phyloP scores from a whole-genome alignment of 2,329 filamentous ascomycete species.

The Alternaria metachromatica region DNA sequence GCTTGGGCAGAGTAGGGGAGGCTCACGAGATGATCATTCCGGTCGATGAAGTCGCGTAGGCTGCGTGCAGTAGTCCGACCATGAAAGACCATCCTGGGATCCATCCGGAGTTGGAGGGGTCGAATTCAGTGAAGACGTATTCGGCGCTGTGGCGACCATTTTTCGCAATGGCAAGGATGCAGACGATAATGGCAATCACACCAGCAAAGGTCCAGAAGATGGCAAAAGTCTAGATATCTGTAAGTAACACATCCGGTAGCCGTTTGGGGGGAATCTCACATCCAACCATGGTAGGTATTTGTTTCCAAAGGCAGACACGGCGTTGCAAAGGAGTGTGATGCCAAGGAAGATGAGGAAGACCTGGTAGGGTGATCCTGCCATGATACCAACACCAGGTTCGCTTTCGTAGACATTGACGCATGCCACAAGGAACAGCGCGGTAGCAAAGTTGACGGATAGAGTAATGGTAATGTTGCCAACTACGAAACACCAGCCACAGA shows the following conservation, averaged over 20 bases:
- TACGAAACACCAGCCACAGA: slow-evolving; percentile 77
- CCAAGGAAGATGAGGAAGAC: slow-evolving; percentile 58
- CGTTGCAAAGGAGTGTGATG: slow-evolving; percentile 59
- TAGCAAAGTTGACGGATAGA: slow-evolving; percentile 80
- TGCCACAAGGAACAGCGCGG: slow-evolving; percentile 61
- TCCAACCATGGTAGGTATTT: slow-evolving; percentile 66
- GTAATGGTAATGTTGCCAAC: slow-evolving; percentile 84
- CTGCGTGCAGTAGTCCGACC: slow-evolving; percentile 74
- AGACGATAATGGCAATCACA: slow-evolving; percentile 69
- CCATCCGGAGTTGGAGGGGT: slow-evolving; percentile 71
- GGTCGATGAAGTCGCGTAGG: slow-evolving; percentile 76
- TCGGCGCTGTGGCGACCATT: slow-evolving; percentile 67
- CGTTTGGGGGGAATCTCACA: slow-evolving; percentile 58
- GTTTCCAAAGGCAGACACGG: slow-evolving; percentile 60
- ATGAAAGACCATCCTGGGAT: slow-evolving; percentile 74
- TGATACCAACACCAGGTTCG: slow-evolving; percentile 54
- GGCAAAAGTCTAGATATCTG: slow-evolving; percentile 65
- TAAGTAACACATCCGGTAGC: slow-evolving; percentile 32
- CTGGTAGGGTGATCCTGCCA: slow-evolving; percentile 54
- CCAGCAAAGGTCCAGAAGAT: slow-evolving; percentile 78
- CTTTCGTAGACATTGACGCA: slow-evolving; percentile 63
- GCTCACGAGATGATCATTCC: slow-evolving; percentile 80
- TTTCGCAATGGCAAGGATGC: slow-evolving; percentile 70
- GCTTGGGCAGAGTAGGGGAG: slow-evolving; percentile 42
- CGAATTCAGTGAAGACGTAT: slow-evolving; percentile 73